Percentiles rank a stretch among this genome's conserved stretches.
Evolutionary conservation across 2,329 filamentous ascomycete species (phyloP).

Genomic region (Stachybotrys chlorohalonatus): DNA sequence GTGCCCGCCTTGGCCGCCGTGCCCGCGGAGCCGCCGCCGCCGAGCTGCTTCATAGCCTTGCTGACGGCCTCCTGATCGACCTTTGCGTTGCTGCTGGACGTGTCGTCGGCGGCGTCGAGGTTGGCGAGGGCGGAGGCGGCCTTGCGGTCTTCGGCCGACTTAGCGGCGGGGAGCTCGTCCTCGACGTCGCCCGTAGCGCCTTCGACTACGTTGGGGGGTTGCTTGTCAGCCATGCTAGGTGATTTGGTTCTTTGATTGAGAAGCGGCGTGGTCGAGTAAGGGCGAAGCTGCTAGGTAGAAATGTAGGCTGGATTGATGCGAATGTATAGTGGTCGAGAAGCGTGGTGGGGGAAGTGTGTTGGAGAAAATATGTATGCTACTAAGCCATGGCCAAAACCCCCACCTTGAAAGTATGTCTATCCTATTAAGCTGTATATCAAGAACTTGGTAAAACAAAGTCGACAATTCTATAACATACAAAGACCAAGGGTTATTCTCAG

Average conservation of each 20-base stretch:
- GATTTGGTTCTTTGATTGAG: not conserved
- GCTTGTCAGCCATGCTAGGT: constrained; percentile 47
- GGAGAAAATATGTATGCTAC: not conserved
- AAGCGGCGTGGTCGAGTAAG: not conserved
- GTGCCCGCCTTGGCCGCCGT: constrained; percentile 19
- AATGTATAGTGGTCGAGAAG: not conserved
- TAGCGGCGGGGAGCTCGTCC: constrained; percentile 46
- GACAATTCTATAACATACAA: too few species aligned
- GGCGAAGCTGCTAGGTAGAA: not conserved
- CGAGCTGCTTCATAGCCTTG: constrained; percentile 61
- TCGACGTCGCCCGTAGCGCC: constrained; percentile 53
- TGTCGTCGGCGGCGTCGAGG: constrained; percentile 48
- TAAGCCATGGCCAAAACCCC: too few species aligned
- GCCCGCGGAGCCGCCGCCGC: constrained; percentile 14
- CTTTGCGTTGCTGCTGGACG: constrained; percentile 36
- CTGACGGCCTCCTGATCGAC: constrained; percentile 62
- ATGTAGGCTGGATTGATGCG: not conserved
- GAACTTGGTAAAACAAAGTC: too few species aligned
- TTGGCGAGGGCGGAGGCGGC: constrained; percentile 64
- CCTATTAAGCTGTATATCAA: too few species aligned
- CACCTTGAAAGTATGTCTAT: not conserved
- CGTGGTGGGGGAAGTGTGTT: not conserved
- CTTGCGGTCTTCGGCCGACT: constrained; percentile 68
- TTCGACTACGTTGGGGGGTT: constrained; percentile 48
- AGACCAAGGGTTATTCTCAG: too few species aligned